These are phyloP conservation scores for Fusarium ambrosium DNA, from an alignment of 2,329 filamentous ascomycete genomes.

Conservation along the genomic window DNA sequence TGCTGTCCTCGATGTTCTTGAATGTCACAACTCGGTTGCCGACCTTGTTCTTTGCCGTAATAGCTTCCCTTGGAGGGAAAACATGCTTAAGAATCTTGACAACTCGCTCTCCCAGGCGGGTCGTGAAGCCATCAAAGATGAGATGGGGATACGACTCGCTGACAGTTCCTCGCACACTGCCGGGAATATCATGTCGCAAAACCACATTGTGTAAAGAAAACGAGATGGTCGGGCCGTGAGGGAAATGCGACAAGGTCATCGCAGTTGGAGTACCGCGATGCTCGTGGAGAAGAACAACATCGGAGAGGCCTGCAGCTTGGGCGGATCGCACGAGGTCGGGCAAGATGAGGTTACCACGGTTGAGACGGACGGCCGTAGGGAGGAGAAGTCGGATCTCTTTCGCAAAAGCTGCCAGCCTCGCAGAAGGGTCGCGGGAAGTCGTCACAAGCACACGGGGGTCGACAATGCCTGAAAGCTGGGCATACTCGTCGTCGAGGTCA, in stretches of 20 bases:
- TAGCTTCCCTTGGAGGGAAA: constrained; percentile 88
- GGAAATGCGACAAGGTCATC: constrained; percentile 87
- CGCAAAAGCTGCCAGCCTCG: constrained; percentile 87
- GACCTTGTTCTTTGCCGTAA: constrained; percentile 78
- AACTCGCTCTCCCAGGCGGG: constrained; percentile 82
- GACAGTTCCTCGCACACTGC: constrained; percentile 87
- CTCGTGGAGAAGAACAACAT: constrained; percentile 90
- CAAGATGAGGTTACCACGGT: constrained; percentile 90
- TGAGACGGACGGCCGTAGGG: constrained; percentile 88
- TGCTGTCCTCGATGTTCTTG: constrained; percentile 92
- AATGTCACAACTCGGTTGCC: constrained; percentile 93
- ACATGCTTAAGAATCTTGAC: constrained; percentile 94
- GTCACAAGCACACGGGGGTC: constrained; percentile 92
- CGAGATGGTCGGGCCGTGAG: constrained; percentile 83
- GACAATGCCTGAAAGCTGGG: constrained; percentile 88
- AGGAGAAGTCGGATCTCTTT: constrained; percentile 90
- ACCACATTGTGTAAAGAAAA: constrained; percentile 95
- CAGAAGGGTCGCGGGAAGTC: constrained; percentile 89
- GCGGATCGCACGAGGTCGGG: constrained; percentile 88
- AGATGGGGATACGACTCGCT: constrained; percentile 94
- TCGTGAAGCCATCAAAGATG: constrained; percentile 94
- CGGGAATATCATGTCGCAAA: constrained; percentile 91
- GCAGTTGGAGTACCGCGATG: constrained; percentile 94
- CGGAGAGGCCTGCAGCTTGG: constrained; percentile 82
- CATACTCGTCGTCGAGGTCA: constrained; percentile 90